Percentiles rank a stretch among this genome's conserved stretches.
Conservation (phyloP, 2,329 filamentous ascomycete genomes). For the Cryphonectria radicalis region DNA sequence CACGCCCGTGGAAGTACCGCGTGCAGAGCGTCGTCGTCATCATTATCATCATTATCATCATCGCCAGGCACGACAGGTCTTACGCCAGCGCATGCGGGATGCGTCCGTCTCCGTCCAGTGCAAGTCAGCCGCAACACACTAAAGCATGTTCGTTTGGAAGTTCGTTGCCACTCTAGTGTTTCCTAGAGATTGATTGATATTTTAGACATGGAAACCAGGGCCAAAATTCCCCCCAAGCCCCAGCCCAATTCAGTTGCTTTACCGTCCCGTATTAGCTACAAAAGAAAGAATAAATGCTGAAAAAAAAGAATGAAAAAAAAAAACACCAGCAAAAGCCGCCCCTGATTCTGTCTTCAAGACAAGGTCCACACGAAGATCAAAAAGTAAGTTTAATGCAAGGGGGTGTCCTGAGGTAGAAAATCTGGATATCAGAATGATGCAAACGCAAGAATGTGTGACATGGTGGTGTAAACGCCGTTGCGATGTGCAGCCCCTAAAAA, state of each 20-base stretch:
- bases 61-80: not conserved
- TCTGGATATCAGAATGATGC: conserved; percentile 29
- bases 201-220: not conserved
- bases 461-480: conserved; percentile 19
- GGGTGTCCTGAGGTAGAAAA: conserved; percentile 16
- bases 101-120: not conserved
- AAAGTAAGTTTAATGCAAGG: conserved; percentile 24
- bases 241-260: not conserved
- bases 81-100: not conserved
- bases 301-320: too few relatives aligned
- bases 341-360: not conserved
- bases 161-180: not conserved
- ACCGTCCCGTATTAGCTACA: conserved; percentile 18
- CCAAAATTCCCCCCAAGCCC: not conserved
- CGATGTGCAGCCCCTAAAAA: conserved; percentile 25
- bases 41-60: too few relatives aligned
- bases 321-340: not conserved
- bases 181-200: not conserved
- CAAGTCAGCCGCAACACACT: not conserved
- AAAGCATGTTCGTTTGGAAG: not conserved
- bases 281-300: conserved; percentile 4
- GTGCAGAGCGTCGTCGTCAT: conserved; percentile 5
- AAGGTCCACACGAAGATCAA: conserved; percentile 16
- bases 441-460: conserved; percentile 14
- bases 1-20: not conserved